Conservation (phyloP, 345 rosid species). For the Populus nigra region DNA sequence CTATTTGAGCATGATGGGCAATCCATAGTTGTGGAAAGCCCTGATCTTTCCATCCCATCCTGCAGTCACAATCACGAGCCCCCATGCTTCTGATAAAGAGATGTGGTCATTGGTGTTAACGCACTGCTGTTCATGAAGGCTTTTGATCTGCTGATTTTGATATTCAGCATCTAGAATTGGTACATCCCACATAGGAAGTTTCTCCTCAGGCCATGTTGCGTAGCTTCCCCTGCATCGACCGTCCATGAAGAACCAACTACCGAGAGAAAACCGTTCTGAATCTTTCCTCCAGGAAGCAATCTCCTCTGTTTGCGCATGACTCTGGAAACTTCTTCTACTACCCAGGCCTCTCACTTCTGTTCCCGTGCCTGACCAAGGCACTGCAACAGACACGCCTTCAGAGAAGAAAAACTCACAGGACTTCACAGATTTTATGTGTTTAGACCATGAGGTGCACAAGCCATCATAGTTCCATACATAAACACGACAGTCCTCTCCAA, state of each 20-base stretch:
- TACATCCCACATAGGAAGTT: constrained; percentile 48
- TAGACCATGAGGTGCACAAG: constrained; percentile 30
- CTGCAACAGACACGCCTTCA: constrained; percentile 57
- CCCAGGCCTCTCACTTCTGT: constrained; percentile 9
- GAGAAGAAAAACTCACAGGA: constrained; percentile 73
- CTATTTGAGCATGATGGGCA: constrained; percentile 42
- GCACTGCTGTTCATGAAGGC: constrained; percentile 1
- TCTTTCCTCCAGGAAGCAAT: constrained; percentile 28
- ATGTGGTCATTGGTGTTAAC: not conserved
- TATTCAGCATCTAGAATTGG: constrained; percentile 7
- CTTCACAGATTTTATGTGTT: constrained; percentile 40
- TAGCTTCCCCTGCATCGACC: constrained; percentile 46
- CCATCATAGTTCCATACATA: constrained; percentile 66
- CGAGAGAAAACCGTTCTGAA: constrained; percentile 44
- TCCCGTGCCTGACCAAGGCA: constrained; percentile 56
- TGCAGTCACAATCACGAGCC: constrained; percentile 73
- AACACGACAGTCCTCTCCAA: constrained; percentile 69
- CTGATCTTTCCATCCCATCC: constrained; percentile 67
- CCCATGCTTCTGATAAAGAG: constrained; percentile 55
- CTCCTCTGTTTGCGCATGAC: constrained; percentile 12
- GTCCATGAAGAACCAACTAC: constrained; percentile 54
- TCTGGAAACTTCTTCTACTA: constrained; percentile 8
- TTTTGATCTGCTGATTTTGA: constrained; percentile 4
- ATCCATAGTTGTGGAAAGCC: constrained; percentile 74
- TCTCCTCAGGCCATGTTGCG: constrained; percentile 95